phyloP scores from a whole-genome alignment of 1,284 basidiomycete genomes.

The Ganoderma boninense region DNA sequence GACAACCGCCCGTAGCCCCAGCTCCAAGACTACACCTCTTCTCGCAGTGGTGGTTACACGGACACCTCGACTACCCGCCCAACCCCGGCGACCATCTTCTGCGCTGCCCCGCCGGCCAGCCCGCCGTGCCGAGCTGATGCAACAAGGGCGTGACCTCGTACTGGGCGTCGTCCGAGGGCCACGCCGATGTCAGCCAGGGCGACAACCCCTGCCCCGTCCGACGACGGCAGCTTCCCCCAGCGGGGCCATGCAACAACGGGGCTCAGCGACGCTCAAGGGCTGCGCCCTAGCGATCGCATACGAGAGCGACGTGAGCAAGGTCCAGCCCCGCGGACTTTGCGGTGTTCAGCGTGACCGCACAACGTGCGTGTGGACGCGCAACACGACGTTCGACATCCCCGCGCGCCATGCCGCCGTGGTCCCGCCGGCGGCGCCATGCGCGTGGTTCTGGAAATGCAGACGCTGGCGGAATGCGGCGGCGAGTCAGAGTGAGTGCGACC shows the following conservation, averaged over 20 bases:
- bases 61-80: slow-evolving; percentile 66
- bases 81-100: slow-evolving; percentile 63
- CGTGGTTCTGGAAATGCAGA: slow-evolving; percentile 76
- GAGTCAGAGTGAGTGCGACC: slow-evolving; percentile 50
- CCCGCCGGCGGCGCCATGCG: slow-evolving; percentile 71
- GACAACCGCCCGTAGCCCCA: slow-evolving; percentile 47
- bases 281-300: slow-evolving; percentile 80
- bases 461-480: slow-evolving; percentile 50
- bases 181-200: slow-evolving; percentile 56
- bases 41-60: slow-evolving; percentile 79
- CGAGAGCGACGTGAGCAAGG: slow-evolving; percentile 61
- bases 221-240: slow-evolving; percentile 45
- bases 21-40: slow-evolving; percentile 58
- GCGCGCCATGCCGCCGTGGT: slow-evolving; percentile 74
- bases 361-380: slow-evolving; percentile 75
- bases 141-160: slow-evolving; percentile 65
- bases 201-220: slow-evolving; percentile 59
- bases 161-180: slow-evolving; percentile 58
- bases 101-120: slow-evolving; percentile 63
- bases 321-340: slow-evolving; percentile 75
- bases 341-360: slow-evolving; percentile 78
- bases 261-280: slow-evolving; percentile 64
- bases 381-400: slow-evolving; percentile 75
- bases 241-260: slow-evolving; percentile 64
- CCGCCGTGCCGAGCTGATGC: slow-evolving; percentile 66